Conservation (phyloP, 176 grass and related monocot genomes). For the Bolboschoenus planiculmis region DNA sequence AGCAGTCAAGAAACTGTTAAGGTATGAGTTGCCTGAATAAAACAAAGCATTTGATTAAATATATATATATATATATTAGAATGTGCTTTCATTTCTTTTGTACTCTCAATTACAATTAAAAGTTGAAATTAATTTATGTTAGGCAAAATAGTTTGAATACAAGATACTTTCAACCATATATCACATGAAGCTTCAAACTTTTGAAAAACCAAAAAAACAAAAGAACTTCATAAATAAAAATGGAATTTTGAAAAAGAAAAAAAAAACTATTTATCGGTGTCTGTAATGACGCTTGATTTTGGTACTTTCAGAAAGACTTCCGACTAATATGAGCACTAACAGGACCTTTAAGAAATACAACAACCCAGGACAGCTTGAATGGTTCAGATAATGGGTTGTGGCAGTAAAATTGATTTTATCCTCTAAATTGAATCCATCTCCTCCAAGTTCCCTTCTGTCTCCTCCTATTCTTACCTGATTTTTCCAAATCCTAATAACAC, state of each 20-base stretch:
- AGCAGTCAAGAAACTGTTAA: constrained; percentile 66
- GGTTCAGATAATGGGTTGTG: not conserved
- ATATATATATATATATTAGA: not conserved
- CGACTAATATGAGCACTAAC: not conserved
- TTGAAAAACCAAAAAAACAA: not conserved
- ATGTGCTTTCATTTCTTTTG: not conserved
- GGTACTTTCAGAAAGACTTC: not conserved
- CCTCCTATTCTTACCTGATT: not conserved
- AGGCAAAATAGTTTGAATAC: not conserved
- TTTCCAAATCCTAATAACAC: not conserved
- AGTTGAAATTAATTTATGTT: not conserved
- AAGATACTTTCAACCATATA: not conserved
- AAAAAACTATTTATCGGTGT: not conserved
- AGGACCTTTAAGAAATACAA: not conserved
- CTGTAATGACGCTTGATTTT: not conserved
- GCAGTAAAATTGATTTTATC: not conserved
- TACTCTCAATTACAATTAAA: not conserved
- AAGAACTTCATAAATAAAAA: not conserved
- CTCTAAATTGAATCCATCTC: not conserved
- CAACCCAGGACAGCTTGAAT: not conserved
- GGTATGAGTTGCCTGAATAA: constrained; percentile 56
- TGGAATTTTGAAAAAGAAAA: not conserved
- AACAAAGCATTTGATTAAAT: constrained; percentile 18
- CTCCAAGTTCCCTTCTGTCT: not conserved
- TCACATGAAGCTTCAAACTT: not conserved